Percentiles rank a stretch among this genome's conserved stretches.
Evolutionary conservation across 441 rosid species (phyloP).

Genomic region (Erodium moschatum): DNA sequence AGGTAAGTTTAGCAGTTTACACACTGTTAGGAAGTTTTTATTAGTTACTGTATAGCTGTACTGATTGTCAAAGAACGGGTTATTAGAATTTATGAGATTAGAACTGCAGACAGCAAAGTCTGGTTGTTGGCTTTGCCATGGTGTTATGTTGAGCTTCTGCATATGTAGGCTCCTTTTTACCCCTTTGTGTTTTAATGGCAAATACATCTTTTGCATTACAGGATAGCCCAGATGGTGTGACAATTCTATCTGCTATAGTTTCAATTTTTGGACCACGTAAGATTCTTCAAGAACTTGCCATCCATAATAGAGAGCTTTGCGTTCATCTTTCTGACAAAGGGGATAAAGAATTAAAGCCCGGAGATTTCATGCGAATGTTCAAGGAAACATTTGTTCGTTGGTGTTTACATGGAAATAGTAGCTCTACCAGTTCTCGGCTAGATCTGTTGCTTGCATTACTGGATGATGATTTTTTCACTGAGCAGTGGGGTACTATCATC

Average conservation of each 20-base stretch:
- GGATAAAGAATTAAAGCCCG: constrained; percentile 35
- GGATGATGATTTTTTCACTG: constrained; percentile 63
- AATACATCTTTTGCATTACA: constrained; percentile 28
- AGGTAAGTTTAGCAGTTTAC: background rate
- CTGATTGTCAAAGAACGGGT: background rate
- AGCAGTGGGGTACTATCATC: constrained; percentile 66
- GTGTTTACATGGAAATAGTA: constrained; percentile 54
- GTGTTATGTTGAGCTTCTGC: constrained; percentile 9
- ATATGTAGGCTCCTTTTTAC: background rate
- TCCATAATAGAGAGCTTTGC: constrained; percentile 24
- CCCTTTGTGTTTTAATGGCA: background rate
- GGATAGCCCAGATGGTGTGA: constrained; percentile 65
- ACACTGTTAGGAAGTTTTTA: background rate
- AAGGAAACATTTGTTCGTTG: constrained; percentile 73
- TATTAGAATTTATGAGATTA: background rate
- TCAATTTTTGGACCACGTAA: constrained; percentile 70
- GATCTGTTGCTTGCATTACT: constrained; percentile 75
- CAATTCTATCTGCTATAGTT: constrained; percentile 57
- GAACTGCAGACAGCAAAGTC: background rate
- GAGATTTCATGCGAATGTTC: constrained; percentile 46
- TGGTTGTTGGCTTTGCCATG: background rate
- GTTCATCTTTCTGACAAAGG: constrained; percentile 25
- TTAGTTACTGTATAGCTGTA: background rate
- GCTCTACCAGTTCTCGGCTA: constrained; percentile 42
- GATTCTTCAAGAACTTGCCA: constrained; percentile 37